Conservation (phyloP, 805 yeast genomes). For the Saturnispora bothae region DNA sequence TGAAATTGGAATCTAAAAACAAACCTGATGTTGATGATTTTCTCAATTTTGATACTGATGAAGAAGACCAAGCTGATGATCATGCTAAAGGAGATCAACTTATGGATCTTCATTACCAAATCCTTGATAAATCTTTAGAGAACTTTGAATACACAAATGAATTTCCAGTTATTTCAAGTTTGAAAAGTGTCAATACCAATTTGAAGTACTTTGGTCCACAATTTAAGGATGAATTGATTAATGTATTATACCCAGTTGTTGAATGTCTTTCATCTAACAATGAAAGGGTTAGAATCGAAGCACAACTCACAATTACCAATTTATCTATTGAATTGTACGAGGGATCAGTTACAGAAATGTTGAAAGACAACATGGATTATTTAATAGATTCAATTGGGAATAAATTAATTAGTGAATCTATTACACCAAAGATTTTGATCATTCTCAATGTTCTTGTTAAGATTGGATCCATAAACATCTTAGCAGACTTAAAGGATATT, state of each 20-base stretch:
- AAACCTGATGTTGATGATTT: constrained; percentile 15
- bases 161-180: constrained; percentile 25
- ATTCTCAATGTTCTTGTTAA: constrained; percentile 59
- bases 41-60: constrained; percentile 20
- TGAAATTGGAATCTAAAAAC: neutral
- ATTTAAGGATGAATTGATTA: constrained; percentile 52
- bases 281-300: constrained; percentile 34
- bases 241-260: constrained; percentile 60
- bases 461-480: constrained; percentile 57
- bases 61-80: constrained; percentile 11
- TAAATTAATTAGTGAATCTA: constrained; percentile 54
- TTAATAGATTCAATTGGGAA: constrained; percentile 69
- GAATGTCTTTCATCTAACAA: constrained; percentile 57
- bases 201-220: constrained; percentile 26
- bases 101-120: constrained; percentile 1
- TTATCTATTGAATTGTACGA: constrained; percentile 42
- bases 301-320: constrained; percentile 41
- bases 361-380: constrained; percentile 68
- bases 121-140: constrained; percentile 6
- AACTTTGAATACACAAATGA: neutral
- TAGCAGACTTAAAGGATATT: constrained; percentile 62
- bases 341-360: constrained; percentile 45
- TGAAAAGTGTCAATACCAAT: constrained; percentile 33
- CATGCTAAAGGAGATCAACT: constrained; percentile 1
- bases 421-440: constrained; percentile 64